Conservation (phyloP, 2,329 filamentous ascomycete genomes). For the Scleromitrula shiraiana region DNA sequence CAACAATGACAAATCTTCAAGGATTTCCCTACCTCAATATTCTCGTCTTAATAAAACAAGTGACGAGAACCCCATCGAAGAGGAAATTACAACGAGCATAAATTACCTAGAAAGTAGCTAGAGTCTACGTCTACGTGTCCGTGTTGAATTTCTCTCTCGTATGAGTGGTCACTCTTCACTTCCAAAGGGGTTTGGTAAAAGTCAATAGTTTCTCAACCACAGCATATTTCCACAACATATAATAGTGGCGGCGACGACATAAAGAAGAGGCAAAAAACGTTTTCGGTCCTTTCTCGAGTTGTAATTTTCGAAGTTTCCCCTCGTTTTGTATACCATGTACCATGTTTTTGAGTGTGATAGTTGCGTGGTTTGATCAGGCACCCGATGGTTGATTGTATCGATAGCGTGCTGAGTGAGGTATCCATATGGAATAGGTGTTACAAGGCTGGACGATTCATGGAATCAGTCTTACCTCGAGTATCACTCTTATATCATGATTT, state of each 20-base stretch:
- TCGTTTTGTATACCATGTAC: slow-evolving; percentile 1
- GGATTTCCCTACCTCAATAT: neutral
- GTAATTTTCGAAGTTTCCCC: slow-evolving; percentile 1
- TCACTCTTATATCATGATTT: no score
- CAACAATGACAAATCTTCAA: no score
- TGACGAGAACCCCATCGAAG: no score
- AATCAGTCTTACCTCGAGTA: neutral
- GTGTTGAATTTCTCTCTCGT: neutral
- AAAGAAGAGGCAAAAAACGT: neutral
- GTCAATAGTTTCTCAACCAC: slow-evolving; percentile 2
- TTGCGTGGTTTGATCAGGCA: slow-evolving; percentile 2
- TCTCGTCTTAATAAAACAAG: neutral
- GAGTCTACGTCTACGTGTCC: neutral
- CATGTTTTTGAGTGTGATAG: slow-evolving; percentile 6
- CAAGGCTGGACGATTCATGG: no score
- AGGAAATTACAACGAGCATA: no score
- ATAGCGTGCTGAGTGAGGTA: no score
- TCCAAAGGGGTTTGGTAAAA: neutral
- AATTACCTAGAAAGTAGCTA: no score
- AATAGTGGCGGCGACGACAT: no score
- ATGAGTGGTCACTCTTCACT: neutral
- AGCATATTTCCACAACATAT: slow-evolving; percentile 9
- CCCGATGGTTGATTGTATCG: neutral
- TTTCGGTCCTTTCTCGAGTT: neutral
- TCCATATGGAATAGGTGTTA: neutral